Percentiles rank a stretch among this genome's conserved stretches.
Evolutionary conservation across 2,329 filamentous ascomycete species (phyloP).

Genomic region (Aspergillus luchuensis): DNA sequence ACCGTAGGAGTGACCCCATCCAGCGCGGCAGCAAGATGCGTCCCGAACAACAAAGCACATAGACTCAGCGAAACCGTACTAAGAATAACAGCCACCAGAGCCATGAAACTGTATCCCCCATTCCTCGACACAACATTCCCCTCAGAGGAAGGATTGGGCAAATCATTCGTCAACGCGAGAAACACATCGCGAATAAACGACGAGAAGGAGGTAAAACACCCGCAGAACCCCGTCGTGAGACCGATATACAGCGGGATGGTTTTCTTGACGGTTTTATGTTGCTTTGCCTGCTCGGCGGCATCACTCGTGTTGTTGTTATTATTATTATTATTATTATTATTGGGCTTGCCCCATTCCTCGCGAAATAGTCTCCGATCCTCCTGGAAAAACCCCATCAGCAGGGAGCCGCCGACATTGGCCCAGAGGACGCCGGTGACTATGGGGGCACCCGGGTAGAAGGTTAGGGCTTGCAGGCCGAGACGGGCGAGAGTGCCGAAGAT

Average conservation of each 20-base stretch:
- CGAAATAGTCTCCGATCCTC: constrained; percentile 78
- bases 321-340: constrained; percentile 24
- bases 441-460: constrained; percentile 75
- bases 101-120: constrained; percentile 80
- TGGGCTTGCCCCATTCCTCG: constrained; percentile 59
- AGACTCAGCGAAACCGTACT: constrained; percentile 71
- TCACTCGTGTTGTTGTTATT: constrained; percentile 28
- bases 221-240: constrained; percentile 82
- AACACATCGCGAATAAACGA: constrained; percentile 80
- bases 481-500: constrained; percentile 81
- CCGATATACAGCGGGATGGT: constrained; percentile 86
- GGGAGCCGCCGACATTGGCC: constrained; percentile 81
- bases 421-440: constrained; percentile 75
- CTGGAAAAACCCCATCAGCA: constrained; percentile 81
- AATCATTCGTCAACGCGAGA: constrained; percentile 74
- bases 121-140: constrained; percentile 55
- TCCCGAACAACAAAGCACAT: constrained; percentile 69
- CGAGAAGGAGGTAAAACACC: constrained; percentile 88
- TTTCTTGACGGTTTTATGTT: constrained; percentile 70
- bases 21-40: constrained; percentile 69
- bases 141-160: constrained; percentile 56
- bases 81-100: constrained; percentile 73
- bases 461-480: constrained; percentile 76
- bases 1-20: constrained; percentile 63
- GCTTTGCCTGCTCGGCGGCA: constrained; percentile 43